Evolutionary conservation across 331 rosid genomes (phyloP), one percentile per base, ranked within the genome.

Genomic region (Spiraea crenata): DNA sequence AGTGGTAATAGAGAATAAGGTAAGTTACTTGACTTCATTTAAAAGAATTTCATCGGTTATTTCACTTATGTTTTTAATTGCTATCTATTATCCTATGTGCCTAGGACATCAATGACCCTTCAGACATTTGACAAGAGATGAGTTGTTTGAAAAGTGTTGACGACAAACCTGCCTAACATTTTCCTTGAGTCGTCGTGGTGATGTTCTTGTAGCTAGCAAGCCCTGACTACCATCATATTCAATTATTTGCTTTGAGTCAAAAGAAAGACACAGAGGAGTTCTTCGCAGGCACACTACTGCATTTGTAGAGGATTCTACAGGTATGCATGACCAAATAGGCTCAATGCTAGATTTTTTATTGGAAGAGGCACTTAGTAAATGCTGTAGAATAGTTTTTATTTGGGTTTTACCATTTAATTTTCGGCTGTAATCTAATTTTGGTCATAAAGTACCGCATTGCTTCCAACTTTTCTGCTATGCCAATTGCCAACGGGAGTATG

Each of bases 1-100:
- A 51, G 80, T 44, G 3, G 79, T 84, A 55, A 73, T 90, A 63
- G 86, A 84, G 65, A 85, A 85, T 71, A 78, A 87, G 96, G 96
- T 83, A 65, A 54, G 45, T 25, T 40, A 34, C 55, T 37, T 44
- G 11, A 4, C 63, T 35, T 67, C n/a, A 38, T 19, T n/a, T 40
- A 20, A 25, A 25, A 25, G n/a, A n/a, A n/a, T 38, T 14, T 5
- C 38, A 14, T 73, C 9, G 14, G 41, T 68, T 55, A 59, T 47
- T 59, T 39, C 20, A 34, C 19, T 25, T 17, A 41, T 45, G 19
- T 67, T 34, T 34, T 46, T 16, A 55, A 7, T 48, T 63, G 34
- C 41, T 69, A 0, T 11, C 16, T 15, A 48, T 50, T 45, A 59
- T 74, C 64, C 52, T 19, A 48, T 48, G 35, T 70, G 45, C 79